Evolutionary conservation across 495 filamentous ascomycete genomes (phyloP), one percentile per base, ranked within the genome.

Genomic region (Cladorrhinum samala): DNA sequence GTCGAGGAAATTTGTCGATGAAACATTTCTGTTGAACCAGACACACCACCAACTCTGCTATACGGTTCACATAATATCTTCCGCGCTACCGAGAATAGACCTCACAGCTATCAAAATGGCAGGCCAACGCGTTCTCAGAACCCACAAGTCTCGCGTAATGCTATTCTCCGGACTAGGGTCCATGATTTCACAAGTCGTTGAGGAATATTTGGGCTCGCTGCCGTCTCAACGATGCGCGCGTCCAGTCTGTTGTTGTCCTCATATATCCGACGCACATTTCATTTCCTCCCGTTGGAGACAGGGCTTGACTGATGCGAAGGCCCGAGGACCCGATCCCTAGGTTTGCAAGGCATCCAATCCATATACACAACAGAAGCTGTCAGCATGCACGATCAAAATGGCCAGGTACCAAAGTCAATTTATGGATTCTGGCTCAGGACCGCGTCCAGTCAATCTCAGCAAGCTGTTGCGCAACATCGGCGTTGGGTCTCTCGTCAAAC

Each of bases 371-470:
- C 48, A 43, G 48, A 24, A n/a, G 21, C 24, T 25, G 45, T 47
- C 45, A 47, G 30, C 13, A 47, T 52, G 49, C 54, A 33, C 38
- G 42, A 56, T 56, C 54, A n/a, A n/a, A n/a, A n/a, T n/a, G n/a
- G n/a, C n/a, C n/a, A n/a, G n/a, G n/a, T n/a, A n/a, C 36, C 36
- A 38, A 23, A 33, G 27, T 9, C 48, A 42, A 52, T 18, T 36
- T 47, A 27, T 18, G 8, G 30, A 19, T 9, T 24, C 38, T 39
- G 18, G 11, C 13, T 47, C 39, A 33, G 25, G n/a, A n/a, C n/a
- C n/a, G n/a, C n/a, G n/a, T n/a, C 48, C 40, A 45, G 49, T 19
- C 40, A 30, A n/a, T 19, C 25, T 19, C 6, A 37, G 13, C 33
- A 41, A 16, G 7, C 4, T 14, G 42, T 40, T 46, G 50, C 36